Evolutionary conservation across 176 grass and related monocot genomes (phyloP), one percentile per base, ranked within the genome.

Genomic region (sorghum (Sorghum bicolor)): DNA sequence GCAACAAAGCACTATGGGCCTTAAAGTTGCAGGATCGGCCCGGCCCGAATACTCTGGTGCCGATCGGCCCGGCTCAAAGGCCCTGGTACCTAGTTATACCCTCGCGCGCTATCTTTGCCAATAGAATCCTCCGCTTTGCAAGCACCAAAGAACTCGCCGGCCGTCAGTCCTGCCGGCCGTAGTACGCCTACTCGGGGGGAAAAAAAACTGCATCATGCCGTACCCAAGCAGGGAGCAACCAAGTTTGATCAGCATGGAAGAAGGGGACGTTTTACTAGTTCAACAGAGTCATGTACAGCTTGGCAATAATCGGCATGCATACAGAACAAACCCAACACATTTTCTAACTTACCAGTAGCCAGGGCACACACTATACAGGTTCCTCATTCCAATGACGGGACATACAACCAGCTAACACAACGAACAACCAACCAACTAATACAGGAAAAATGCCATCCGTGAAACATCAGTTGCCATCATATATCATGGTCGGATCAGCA

Each of bases 281-380:
- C 77, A 41, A 79, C 29, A 26, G 6, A 75, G 8, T 36, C 26
- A 80, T 75, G 60, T 70, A 80, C 82, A 80, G 15, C 70, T 85
- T 55, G 9, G 12, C 5, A 76, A 9, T 32, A 66, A 29, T 83
- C 57, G 13, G 8, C 30, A 11, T 19, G 5, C 30, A 15, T 50
- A 28, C 71, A 34, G 74, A n/a, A 72, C 3, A 38, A 53, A 64
- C 47, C 66, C 8, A 53, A 53, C 76, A 45, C 68, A 32, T 28
- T 47, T 37, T 22, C 24, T 53, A 7, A 19, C 17, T 48, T 34
- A 47, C 53, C 57, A 55, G 61, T 47, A 80, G 36, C 26, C 67
- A 80, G 1, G 0, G 0, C 60, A 26, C 11, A 83, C 17, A 39
- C 70, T 89, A 84, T 85, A 89, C 77, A 85, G 63, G 82, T 77